Percentiles rank a stretch among this genome's conserved stretches.
Conservation (phyloP, 2,329 filamentous ascomycete genomes). For the Erysiphe pulchra region DNA sequence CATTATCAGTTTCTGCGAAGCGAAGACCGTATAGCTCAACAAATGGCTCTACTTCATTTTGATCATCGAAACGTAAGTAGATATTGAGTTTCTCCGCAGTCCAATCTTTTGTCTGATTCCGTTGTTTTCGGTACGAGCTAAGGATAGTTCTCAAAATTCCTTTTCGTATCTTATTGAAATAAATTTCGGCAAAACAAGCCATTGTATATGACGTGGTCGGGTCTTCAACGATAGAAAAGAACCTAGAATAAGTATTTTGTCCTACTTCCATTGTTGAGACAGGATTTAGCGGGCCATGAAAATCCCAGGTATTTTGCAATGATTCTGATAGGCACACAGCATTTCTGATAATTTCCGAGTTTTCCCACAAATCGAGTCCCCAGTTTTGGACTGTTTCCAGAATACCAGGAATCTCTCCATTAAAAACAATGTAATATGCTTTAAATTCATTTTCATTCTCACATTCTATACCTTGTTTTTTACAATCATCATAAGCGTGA, state of each 20-base stretch:
- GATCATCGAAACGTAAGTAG: constrained; percentile 39
- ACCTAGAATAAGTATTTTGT: constrained; percentile 24
- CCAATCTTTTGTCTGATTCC: constrained; percentile 31
- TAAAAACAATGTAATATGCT: constrained; percentile 37
- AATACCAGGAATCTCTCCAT: constrained; percentile 31
- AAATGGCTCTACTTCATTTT: constrained; percentile 38
- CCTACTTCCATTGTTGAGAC: constrained; percentile 15
- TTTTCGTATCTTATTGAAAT: constrained; percentile 34
- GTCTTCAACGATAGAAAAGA: constrained; percentile 32
- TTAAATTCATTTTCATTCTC: constrained; percentile 40
- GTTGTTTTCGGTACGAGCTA: constrained; percentile 27
- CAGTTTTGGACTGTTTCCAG: constrained; percentile 27
- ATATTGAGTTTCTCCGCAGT: constrained; percentile 28
- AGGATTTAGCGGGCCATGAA: constrained; percentile 29
- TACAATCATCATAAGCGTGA: constrained; percentile 40
- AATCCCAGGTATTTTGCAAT: constrained; percentile 29
- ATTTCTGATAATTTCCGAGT: constrained; percentile 31
- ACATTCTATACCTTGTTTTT: constrained; percentile 28
- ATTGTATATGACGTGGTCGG: constrained; percentile 37
- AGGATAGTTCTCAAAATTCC: constrained; percentile 29
- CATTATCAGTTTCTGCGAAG: constrained; percentile 20
- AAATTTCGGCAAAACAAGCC: constrained; percentile 43
- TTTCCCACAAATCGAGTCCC: constrained; percentile 28
- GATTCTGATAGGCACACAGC: constrained; percentile 33
- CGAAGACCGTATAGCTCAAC: constrained; percentile 29